Conservation (phyloP, 1,284 basidiomycete genomes). For the Golubevia pallescens region DNA sequence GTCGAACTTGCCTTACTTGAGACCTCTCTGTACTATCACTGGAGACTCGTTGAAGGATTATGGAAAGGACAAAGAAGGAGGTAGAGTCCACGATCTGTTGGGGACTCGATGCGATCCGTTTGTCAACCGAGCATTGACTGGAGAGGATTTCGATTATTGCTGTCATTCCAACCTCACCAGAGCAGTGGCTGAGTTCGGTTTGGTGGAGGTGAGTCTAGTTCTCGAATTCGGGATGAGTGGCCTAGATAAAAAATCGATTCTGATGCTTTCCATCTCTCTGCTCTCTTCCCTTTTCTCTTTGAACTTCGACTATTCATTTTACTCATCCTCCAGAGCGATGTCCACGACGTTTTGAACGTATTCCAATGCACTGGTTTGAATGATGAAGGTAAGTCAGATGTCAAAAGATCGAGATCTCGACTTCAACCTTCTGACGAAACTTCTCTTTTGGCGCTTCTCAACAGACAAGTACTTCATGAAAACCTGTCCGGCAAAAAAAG, state of each 20-base stretch:
- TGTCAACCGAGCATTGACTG: slow-evolving; percentile 20
- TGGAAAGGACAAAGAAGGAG: slow-evolving; percentile 18
- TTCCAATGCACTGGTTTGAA: slow-evolving; percentile 26
- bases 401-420: no score
- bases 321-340: slow-evolving; percentile 8
- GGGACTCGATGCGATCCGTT: slow-evolving; percentile 23
- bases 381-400: no score
- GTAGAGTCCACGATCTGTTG: slow-evolving; percentile 18
- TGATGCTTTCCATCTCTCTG: no score
- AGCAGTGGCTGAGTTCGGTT: slow-evolving; percentile 14
- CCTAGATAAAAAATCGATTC: no score
- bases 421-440: no score
- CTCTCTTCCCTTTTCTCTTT: no score
- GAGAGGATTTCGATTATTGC: slow-evolving; percentile 23
- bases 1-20: slow-evolving; percentile 20
- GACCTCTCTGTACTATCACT: slow-evolving; percentile 23
- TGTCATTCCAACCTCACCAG: slow-evolving; percentile 19
- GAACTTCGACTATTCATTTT: no score
- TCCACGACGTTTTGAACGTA: slow-evolving; percentile 24
- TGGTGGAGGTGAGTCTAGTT: slow-evolving; percentile 11
- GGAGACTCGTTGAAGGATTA: slow-evolving; percentile 15
- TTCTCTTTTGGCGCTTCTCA: no score
- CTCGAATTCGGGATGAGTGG: no score
- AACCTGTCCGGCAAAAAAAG: slow-evolving; percentile 20
- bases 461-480: slow-evolving; percentile 31